Percentiles rank a stretch among this genome's conserved stretches.
Evolutionary conservation across 306 rosid genomes (phyloP).

Genomic region (Dalbergia cochinchinensis): DNA sequence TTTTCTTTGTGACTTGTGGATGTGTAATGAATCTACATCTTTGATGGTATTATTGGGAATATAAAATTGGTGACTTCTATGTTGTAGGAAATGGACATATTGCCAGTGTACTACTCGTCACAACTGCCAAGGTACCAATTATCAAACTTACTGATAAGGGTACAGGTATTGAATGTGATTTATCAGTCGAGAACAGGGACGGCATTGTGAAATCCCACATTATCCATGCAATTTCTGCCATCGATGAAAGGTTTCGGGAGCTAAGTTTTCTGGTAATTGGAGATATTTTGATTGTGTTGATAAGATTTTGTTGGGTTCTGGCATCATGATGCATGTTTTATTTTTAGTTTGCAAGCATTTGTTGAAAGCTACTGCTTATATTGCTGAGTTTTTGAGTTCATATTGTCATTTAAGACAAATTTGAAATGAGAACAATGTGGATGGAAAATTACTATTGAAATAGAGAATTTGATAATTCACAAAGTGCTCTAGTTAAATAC

Average conservation of each 20-base stretch:
- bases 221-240: constrained; percentile 53
- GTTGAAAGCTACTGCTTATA: constrained; percentile 8
- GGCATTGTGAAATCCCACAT: constrained; percentile 58
- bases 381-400: background rate
- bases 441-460: constrained; percentile 9
- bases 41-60: constrained; percentile 33
- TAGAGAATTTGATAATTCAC: constrained; percentile 36
- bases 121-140: constrained; percentile 57
- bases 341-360: background rate
- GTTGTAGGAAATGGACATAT: constrained; percentile 56
- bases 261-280: constrained; percentile 58
- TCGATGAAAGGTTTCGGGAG: constrained; percentile 61
- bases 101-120: constrained; percentile 46
- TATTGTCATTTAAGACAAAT: constrained; percentile 27
- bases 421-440: constrained; percentile 32
- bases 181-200: constrained; percentile 59
- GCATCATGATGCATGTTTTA: constrained; percentile 29
- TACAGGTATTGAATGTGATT: constrained; percentile 66
- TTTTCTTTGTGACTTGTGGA: constrained; percentile 17
- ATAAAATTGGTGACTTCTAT: constrained; percentile 29
- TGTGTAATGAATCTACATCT: constrained; percentile 28
- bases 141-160: constrained; percentile 62
- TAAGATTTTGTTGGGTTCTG: constrained; percentile 22
- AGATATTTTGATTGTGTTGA: constrained; percentile 18
- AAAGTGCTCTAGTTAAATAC: constrained; percentile 30